Conservation (phyloP, 1,284 basidiomycete genomes). For the Ceratobasidium papillatum region DNA sequence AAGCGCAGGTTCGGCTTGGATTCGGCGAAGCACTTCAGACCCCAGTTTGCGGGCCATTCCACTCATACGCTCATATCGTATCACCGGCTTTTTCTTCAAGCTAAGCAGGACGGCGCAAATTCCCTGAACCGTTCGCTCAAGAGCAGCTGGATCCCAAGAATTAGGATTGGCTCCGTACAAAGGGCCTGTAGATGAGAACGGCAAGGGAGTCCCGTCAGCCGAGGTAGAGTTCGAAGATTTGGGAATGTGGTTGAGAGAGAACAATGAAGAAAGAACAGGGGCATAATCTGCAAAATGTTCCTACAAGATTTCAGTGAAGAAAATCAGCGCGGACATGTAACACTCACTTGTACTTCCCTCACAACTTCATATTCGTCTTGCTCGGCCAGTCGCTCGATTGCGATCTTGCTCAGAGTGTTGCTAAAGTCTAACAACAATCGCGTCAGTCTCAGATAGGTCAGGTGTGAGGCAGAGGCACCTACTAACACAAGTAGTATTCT, state of each 20-base stretch:
- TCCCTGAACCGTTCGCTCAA: conserved; percentile 82
- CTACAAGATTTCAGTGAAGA: conserved; percentile 55
- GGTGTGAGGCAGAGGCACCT: conserved; percentile 56
- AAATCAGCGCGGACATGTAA: conserved; percentile 42
- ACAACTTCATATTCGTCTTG: conserved; percentile 98
- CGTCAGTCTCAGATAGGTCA: conserved; percentile 11
- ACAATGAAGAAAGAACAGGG: conserved; percentile 85
- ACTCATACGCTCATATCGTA: conserved; percentile 96
- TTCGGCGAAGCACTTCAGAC: conserved; percentile 78
- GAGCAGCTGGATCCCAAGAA: conserved; percentile 75
- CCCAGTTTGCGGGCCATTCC: conserved; percentile 90
- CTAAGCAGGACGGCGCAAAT: conserved; percentile 91
- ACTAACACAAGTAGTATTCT: conserved; percentile 97
- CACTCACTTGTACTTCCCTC: conserved; percentile 88
- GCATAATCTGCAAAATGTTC: conserved; percentile 97
- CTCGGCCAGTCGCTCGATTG: conserved; percentile 93
- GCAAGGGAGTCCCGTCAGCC: conserved; percentile 26
- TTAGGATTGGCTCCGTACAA: conserved; percentile 74
- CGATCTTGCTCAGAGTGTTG: conserved; percentile 87
- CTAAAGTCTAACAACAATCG: conserved; percentile 80
- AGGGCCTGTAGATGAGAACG: conserved; percentile 60
- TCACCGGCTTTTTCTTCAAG: conserved; percentile 93
- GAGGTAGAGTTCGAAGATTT: conserved; percentile 29
- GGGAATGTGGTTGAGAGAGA: conserved; percentile 86
- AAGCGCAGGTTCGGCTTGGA: conserved; percentile 70